A percentile compares a stretch with the other conserved stretches of the same genome.
Evolutionary conservation across 139 green algal species (phyloP).

Genomic region (Micromonas pusilla): DNA sequence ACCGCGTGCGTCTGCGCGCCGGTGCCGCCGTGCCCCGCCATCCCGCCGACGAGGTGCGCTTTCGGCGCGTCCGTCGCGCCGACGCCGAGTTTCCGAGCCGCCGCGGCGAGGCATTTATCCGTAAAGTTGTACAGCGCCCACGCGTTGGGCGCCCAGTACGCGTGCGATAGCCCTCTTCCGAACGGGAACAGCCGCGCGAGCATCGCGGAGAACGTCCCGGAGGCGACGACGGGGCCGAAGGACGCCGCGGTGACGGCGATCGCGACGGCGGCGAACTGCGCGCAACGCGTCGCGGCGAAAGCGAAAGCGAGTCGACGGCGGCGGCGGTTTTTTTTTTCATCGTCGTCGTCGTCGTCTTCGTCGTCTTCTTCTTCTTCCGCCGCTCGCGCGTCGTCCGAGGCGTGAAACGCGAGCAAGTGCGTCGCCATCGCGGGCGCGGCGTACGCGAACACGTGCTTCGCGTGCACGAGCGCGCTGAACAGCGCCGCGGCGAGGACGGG

Average conservation of each 20-base stretch:
- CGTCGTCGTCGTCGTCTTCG: too few relatives aligned
- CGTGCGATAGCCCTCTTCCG: slow-evolving; percentile 74
- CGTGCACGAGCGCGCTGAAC: slow-evolving; percentile 80
- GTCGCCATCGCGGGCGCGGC: slow-evolving; percentile 71
- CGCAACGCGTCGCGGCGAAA: slow-evolving; percentile 57
- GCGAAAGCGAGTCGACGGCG: too few relatives aligned
- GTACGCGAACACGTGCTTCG: slow-evolving; percentile 91
- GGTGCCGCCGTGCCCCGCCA: slow-evolving; percentile 52
- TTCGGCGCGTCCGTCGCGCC: background rate
- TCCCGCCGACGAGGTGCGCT: slow-evolving; percentile 53
- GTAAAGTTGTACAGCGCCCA: slow-evolving; percentile 82
- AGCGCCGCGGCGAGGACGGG: slow-evolving; percentile 34
- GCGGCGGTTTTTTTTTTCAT: too few relatives aligned
- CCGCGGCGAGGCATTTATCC: slow-evolving; percentile 56
- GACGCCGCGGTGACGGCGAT: slow-evolving; percentile 23
- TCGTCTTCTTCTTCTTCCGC: too few relatives aligned
- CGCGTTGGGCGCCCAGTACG: slow-evolving; percentile 92
- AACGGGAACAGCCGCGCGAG: slow-evolving; percentile 84
- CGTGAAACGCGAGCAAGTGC: slow-evolving; percentile 61
- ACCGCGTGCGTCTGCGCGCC: slow-evolving; percentile 40
- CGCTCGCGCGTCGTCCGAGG: background rate
- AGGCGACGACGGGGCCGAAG: slow-evolving; percentile 35
- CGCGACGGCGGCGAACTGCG: slow-evolving; percentile 56
- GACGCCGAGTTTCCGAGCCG: slow-evolving; percentile 28
- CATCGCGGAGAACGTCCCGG: slow-evolving; percentile 32